A percentile compares a stretch with the other conserved stretches of the same genome.
Evolutionary conservation across 2,329 filamentous ascomycete species (phyloP).

Genomic region (Pestalotiopsis fici): DNA sequence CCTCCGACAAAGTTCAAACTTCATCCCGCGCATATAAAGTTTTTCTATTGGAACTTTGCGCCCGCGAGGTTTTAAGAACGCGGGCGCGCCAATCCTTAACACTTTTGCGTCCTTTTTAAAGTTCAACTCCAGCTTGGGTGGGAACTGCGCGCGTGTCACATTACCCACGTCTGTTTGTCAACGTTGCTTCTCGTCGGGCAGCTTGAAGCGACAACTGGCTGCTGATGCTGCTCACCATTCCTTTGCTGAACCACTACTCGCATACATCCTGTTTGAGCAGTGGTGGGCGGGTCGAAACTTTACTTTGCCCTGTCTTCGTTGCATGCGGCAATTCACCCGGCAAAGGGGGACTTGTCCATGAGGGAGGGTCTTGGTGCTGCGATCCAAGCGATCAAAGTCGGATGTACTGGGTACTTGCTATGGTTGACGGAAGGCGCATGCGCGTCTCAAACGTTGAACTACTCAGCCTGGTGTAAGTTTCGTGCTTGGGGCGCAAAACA

Average conservation of each 20-base stretch:
- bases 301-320: not conserved
- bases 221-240: not conserved
- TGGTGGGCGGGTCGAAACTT: not conserved
- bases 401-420: constrained; percentile 6
- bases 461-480: not conserved
- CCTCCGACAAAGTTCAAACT: not conserved
- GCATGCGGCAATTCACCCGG: constrained; percentile 1
- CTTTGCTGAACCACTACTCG: not conserved
- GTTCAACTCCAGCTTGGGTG: not conserved
- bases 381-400: not conserved
- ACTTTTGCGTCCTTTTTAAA: not conserved
- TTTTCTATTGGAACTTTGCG: not conserved
- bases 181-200: not conserved
- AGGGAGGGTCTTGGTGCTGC: not conserved
- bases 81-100: not conserved
- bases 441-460: not conserved
- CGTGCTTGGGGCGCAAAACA: not conserved
- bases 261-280: not conserved
- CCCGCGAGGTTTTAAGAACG: not conserved
- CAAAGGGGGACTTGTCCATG: not conserved
- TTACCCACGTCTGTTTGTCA: not conserved
- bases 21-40: constrained; percentile 2
- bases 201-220: not conserved
- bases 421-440: not conserved
- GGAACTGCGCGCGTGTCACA: not conserved